Conservation (phyloP, 768 basidiomycete genomes). For the Podaxis carcinomalis region DNA sequence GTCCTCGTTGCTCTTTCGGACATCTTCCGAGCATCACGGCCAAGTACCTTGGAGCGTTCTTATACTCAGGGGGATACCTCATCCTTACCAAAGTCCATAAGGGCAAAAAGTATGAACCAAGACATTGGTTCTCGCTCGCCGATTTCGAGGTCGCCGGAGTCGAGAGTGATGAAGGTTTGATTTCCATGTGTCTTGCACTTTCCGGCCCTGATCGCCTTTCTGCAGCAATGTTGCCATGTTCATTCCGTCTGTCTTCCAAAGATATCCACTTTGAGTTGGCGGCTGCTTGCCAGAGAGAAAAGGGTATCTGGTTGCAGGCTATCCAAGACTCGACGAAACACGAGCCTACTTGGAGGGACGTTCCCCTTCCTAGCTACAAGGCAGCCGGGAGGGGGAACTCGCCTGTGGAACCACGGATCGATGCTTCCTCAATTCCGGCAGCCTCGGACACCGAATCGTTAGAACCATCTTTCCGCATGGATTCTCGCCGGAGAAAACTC, state of each 20-base stretch:
- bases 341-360: slow-evolving; percentile 47
- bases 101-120: slow-evolving; percentile 76
- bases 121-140: slow-evolving; percentile 81
- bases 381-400: slow-evolving; percentile 36
- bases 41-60: slow-evolving; percentile 87
- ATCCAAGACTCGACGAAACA: slow-evolving; percentile 51
- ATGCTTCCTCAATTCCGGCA: slow-evolving; percentile 31
- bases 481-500: slow-evolving; percentile 25
- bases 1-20: slow-evolving; percentile 33
- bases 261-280: slow-evolving; percentile 83
- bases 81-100: slow-evolving; percentile 85
- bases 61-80: slow-evolving; percentile 83
- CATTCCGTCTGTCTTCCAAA: slow-evolving; percentile 67
- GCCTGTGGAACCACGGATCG: slow-evolving; percentile 32
- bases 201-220: neutral
- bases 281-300: slow-evolving; percentile 80
- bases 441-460: slow-evolving; percentile 26
- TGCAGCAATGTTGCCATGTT: slow-evolving; percentile 74
- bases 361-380: slow-evolving; percentile 62
- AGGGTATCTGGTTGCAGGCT: slow-evolving; percentile 78
- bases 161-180: slow-evolving; percentile 71
- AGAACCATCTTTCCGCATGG: slow-evolving; percentile 31
- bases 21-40: slow-evolving; percentile 40
- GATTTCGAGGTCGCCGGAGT: slow-evolving; percentile 70
- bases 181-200: neutral